Percentiles rank a stretch among this genome's conserved stretches.
These are phyloP conservation scores for Hydrangea macrophylla DNA, from an alignment of 148 eudicot genomes.

Conservation along the genomic window DNA sequence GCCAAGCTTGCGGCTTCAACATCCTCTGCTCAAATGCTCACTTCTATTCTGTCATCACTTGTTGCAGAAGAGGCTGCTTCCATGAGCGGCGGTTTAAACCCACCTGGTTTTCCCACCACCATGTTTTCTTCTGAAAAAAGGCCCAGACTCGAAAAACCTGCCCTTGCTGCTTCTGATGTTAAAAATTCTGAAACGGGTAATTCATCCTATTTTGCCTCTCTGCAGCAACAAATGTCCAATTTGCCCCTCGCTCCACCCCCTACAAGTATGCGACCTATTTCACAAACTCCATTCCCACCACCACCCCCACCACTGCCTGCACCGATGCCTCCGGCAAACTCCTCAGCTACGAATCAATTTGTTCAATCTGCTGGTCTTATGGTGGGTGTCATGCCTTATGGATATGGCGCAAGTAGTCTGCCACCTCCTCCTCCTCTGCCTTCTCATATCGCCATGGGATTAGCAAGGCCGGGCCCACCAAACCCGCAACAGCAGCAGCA, in stretches of 20 bases:
- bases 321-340: slow-evolving; percentile 29
- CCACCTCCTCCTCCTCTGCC: slow-evolving; percentile 64
- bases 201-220: slow-evolving; percentile 35
- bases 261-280: slow-evolving; percentile 17
- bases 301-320: slow-evolving; percentile 47
- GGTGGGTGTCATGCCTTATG: slow-evolving; percentile 57
- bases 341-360: slow-evolving; percentile 53
- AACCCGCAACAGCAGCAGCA: slow-evolving; percentile 44
- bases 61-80: slow-evolving; percentile 90
- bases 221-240: slow-evolving; percentile 24
- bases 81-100: slow-evolving; percentile 34
- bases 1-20: slow-evolving; percentile 91
- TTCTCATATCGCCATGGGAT: slow-evolving; percentile 46
- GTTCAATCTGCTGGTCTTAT: slow-evolving; percentile 53
- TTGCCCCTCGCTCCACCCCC: slow-evolving; percentile 26
- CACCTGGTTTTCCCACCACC: slow-evolving; percentile 33
- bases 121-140: slow-evolving; percentile 60
- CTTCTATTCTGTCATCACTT: slow-evolving; percentile 84
- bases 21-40: slow-evolving; percentile 89
- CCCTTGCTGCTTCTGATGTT: slow-evolving; percentile 29
- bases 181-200: slow-evolving; percentile 37
- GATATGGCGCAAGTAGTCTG: slow-evolving; percentile 42
- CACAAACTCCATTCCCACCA: slow-evolving; percentile 42
- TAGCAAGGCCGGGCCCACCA: slow-evolving; percentile 49
- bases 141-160: slow-evolving; percentile 45